Base-by-base conservation (phyloP, 345 rosid species). In the Populus simonii region DNA sequence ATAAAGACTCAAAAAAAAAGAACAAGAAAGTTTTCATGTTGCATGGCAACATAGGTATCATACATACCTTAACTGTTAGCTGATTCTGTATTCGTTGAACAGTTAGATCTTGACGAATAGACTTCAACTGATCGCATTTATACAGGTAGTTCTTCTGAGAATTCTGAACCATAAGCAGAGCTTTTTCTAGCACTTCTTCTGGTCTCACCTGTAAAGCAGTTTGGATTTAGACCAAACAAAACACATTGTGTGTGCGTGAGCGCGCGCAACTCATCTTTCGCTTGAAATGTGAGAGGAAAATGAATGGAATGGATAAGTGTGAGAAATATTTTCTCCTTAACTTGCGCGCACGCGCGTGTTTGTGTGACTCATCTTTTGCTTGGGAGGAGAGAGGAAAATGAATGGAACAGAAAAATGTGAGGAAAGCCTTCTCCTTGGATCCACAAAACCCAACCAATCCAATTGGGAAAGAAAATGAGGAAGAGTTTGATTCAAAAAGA, bases 91-190 rank as follows among this genome's bases (percentile, higher is more conserved):
- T 96, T 71, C 97, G 81, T 83, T 96, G 99, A 43, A 96, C 99
- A 7, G 97, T 96, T 78, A 96, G 87, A 83, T 96, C 99, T 81
- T 96, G 99, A 59, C 99, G 99, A 81, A 96, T 94, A 72, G 99
- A 96, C 78, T 96, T 96, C 87, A 96, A 85, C 79, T 96, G 97
- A 84, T 96, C 99, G 82, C 99, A 96, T 86, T 94, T 96, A 69
- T 85, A 90, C 66, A 94, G 97, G 83, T 96, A 96, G 82, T 92
- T 96, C 88, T 94, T 96, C 76, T 87, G 93, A 76, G 97, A 91
- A 84, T 81, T 88, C 74, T 89, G 92, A 79, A 96, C 91, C 98
- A 94, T 89, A 68, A 82, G 70, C 77, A 96, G 85, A 85, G 99
- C 97, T 71, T 89, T 92, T 83, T 91, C 99, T 71, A 96, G 89